Percentiles rank a stretch among this genome's conserved stretches.
Conservation (phyloP, 1,284 basidiomycete species). For the Cryptococcus depauperatus region DNA sequence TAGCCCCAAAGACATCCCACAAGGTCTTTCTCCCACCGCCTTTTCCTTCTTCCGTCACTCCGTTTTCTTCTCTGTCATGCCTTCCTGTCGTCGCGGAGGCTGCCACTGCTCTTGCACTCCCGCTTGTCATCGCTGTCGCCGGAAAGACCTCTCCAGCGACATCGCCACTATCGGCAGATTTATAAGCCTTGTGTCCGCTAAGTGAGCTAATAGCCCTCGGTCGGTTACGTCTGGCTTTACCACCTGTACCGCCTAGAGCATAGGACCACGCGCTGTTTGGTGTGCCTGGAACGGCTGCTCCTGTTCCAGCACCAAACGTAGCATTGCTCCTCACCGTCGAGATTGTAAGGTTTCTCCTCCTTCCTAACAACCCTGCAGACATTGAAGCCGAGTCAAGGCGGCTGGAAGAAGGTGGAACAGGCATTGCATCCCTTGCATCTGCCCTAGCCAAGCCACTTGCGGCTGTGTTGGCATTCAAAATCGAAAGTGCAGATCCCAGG, state of each 20-base stretch:
- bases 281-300: not conserved
- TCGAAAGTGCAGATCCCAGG: not conserved
- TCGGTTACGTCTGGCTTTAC: conserved; percentile 29
- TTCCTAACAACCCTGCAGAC: no score
- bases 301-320: not conserved
- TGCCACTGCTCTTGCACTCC: not conserved
- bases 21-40: conserved; percentile 6
- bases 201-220: conserved; percentile 11
- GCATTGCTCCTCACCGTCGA: conserved; percentile 2
- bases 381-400: not conserved
- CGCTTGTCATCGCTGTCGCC: not conserved
- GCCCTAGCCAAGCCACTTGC: no score
- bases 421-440: not conserved
- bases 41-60: conserved; percentile 5
- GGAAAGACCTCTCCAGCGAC: not conserved
- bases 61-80: conserved; percentile 28
- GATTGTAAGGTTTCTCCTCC: conserved; percentile 8
- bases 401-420: not conserved
- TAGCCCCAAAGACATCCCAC: conserved; percentile 26
- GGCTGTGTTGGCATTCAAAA: no score
- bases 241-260: conserved; percentile 42
- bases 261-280: conserved; percentile 26
- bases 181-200: no score
- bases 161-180: not conserved
- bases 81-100: not conserved